Evolutionary conservation across 2,329 filamentous ascomycete genomes (phyloP).

Genomic region (Ophiostoma sp.): DNA sequence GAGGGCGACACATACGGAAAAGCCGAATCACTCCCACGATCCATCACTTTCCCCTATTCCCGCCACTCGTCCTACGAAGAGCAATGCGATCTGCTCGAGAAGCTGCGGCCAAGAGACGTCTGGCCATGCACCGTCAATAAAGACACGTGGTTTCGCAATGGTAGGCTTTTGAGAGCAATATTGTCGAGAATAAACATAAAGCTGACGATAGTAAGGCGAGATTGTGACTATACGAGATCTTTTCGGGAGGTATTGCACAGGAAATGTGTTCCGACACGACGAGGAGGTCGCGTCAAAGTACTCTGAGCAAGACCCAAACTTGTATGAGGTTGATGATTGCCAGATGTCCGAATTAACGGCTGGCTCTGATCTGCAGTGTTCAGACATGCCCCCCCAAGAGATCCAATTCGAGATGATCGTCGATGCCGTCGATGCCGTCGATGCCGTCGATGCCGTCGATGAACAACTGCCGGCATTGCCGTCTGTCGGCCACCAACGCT

Average conservation of each 20-base stretch:
- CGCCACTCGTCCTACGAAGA: constrained; percentile 83
- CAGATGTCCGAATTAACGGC: neutral
- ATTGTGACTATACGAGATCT: constrained; percentile 57
- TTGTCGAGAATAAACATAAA: neutral
- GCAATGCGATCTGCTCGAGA: constrained; percentile 62
- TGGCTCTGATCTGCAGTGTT: neutral
- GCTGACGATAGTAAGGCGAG: constrained; percentile 1
- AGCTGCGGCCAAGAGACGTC: constrained; percentile 68
- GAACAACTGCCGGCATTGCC: neutral
- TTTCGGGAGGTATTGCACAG: constrained; percentile 66
- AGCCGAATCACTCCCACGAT: neutral
- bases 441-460: neutral
- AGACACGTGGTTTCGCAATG: constrained; percentile 54
- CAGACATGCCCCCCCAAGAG: neutral
- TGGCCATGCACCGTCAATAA: constrained; percentile 74
- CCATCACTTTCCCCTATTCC: constrained; percentile 71
- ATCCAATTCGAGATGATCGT: neutral
- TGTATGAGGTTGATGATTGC: neutral
- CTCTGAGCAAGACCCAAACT: neutral
- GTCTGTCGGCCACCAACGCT: neutral
- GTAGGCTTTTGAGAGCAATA: constrained; percentile 24
- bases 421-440: neutral
- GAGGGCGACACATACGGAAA: neutral
- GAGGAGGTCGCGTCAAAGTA: constrained; percentile 15
- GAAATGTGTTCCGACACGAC: constrained; percentile 59